Evolutionary conservation across 2,329 filamentous ascomycete genomes (phyloP).

Genomic region (Paraphoma chrysanthemicola): DNA sequence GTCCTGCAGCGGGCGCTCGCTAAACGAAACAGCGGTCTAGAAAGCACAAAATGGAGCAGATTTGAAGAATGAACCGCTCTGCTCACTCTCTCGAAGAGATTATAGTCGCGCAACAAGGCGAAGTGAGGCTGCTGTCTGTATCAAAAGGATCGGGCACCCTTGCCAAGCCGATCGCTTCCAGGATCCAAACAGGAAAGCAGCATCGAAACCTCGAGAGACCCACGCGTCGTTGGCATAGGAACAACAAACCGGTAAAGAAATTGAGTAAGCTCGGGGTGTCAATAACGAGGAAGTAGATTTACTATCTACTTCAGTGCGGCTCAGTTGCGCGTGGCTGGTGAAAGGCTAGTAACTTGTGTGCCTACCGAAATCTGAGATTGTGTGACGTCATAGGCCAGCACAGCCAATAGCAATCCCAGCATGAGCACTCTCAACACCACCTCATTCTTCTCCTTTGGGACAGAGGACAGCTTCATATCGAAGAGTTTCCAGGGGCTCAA

Average conservation of each 20-base stretch:
- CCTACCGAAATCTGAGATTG: not conserved
- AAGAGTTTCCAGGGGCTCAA: constrained; percentile 38
- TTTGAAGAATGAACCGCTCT: constrained; percentile 3
- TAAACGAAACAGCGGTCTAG: constrained; percentile 6
- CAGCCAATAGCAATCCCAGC: constrained; percentile 33
- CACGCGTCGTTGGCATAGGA: constrained; percentile 6
- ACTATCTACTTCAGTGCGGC: not conserved
- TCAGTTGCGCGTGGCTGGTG: not conserved
- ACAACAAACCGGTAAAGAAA: not conserved
- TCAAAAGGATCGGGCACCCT: constrained; percentile 9
- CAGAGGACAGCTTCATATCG: constrained; percentile 41
- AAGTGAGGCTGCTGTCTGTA: constrained; percentile 4
- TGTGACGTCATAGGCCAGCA: constrained; percentile 37
- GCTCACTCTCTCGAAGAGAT: not conserved
- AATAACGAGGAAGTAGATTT: no score
- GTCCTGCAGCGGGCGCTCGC: constrained; percentile 4
- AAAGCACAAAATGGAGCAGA: constrained; percentile 3
- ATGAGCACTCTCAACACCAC: constrained; percentile 34
- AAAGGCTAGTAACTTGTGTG: not conserved
- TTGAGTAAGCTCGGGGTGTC: not conserved
- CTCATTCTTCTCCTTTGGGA: constrained; percentile 46
- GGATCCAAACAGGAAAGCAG: constrained; percentile 39
- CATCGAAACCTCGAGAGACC: not conserved
- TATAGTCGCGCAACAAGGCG: not conserved
- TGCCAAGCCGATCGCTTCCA: constrained; percentile 40